phyloP scores from a whole-genome alignment of 208 protist species.

The Borovskyia barvae region DNA sequence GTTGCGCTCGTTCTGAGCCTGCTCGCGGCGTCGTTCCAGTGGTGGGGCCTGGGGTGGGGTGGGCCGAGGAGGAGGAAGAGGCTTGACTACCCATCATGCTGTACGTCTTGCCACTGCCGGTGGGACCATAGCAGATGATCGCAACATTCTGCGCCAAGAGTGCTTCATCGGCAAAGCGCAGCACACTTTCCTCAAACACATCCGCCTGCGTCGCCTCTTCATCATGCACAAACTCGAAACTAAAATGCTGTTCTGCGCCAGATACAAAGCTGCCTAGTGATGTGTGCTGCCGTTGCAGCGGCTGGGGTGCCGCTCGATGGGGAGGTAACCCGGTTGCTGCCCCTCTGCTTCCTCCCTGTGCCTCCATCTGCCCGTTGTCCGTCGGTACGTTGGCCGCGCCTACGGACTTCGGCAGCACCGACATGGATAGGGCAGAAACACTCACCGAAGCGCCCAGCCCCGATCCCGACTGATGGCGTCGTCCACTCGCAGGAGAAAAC shows the following conservation, averaged over 20 bases:
- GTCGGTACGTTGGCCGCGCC: neutral
- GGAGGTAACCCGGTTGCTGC: too few species aligned
- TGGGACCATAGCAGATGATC: constrained; percentile 86
- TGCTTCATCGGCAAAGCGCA: constrained; percentile 80
- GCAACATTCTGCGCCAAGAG: constrained; percentile 78
- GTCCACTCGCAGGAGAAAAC: neutral
- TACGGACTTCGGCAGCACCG: neutral
- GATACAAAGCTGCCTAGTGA: neutral
- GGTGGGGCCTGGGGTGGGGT: neutral
- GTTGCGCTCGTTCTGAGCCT: neutral
- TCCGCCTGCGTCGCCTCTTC: constrained; percentile 83
- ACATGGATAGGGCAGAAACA: constrained; percentile 20
- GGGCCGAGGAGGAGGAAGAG: neutral
- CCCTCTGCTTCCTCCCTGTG: neutral
- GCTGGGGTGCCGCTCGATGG: too few species aligned
- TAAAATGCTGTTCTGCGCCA: constrained; percentile 71
- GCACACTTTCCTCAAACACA: constrained; percentile 88
- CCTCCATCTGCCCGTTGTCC: neutral
- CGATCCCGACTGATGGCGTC: constrained; percentile 10
- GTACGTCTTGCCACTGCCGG: constrained; percentile 88
- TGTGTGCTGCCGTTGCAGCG: constrained; percentile 1
- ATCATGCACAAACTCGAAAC: constrained; percentile 83
- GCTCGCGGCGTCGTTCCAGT: neutral
- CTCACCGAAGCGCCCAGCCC: constrained; percentile 17
- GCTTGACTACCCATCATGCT: constrained; percentile 82